Evolutionary conservation across 2,329 filamentous ascomycete species (phyloP).

Genomic region (Chalaropsis thielavioides): DNA sequence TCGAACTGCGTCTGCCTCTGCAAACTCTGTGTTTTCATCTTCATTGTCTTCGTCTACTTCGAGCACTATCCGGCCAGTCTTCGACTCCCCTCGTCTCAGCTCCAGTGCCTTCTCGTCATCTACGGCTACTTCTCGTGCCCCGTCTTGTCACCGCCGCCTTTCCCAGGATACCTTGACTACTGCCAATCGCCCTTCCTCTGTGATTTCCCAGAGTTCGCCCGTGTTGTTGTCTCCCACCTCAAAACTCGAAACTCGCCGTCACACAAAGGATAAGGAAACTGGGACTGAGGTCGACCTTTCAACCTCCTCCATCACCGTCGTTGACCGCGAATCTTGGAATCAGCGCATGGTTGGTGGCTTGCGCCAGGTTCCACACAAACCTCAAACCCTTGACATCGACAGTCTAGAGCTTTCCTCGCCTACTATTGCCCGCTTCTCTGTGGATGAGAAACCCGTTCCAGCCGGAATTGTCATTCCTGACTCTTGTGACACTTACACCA

Average conservation of each 20-base stretch:
- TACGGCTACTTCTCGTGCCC: constrained; percentile 9
- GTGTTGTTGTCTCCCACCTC: constrained; percentile 12
- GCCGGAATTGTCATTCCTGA: constrained; percentile 23
- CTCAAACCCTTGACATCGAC: constrained; percentile 19
- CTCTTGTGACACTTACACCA: constrained; percentile 18
- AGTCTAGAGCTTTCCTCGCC: constrained; percentile 4
- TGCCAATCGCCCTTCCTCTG: constrained; percentile 8
- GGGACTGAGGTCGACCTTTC: neutral
- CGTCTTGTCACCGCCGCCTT: constrained; percentile 13
- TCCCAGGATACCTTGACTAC: constrained; percentile 10
- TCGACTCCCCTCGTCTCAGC: constrained; percentile 13
- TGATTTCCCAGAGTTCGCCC: constrained; percentile 9
- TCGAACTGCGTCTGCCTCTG: constrained; percentile 14
- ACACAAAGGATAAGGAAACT: neutral
- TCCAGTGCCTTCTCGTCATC: constrained; percentile 15
- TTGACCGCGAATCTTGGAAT: constrained; percentile 32
- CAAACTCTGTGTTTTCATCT: constrained; percentile 16
- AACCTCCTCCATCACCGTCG: constrained; percentile 18
- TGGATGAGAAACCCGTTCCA: constrained; percentile 23
- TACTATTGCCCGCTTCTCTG: constrained; percentile 19
- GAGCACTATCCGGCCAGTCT: constrained; percentile 17
- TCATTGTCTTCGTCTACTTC: constrained; percentile 15
- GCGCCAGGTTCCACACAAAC: constrained; percentile 36
- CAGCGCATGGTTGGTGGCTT: constrained; percentile 41
- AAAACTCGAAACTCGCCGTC: neutral